Percentiles rank a stretch among this genome's conserved stretches.
Conservation (phyloP, 495 filamentous ascomycete genomes). For the Margaritispora aquatica region DNA sequence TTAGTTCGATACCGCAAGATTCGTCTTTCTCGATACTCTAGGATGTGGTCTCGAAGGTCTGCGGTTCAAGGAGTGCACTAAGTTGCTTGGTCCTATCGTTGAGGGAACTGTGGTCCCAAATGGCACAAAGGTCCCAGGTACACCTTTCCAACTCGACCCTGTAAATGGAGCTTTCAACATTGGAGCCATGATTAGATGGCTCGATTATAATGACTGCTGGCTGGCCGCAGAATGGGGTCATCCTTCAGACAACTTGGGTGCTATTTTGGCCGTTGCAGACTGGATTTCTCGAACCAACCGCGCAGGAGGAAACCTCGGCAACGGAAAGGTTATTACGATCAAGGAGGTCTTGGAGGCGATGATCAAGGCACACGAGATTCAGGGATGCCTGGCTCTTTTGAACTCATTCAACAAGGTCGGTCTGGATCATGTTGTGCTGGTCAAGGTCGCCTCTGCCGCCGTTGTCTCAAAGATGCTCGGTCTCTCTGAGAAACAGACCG, state of each 20-base stretch:
- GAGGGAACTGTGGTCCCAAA: conserved; percentile 88
- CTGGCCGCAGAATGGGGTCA: conserved; percentile 98
- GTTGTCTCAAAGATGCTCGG: conserved; percentile 94
- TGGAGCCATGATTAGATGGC: conserved; percentile 95
- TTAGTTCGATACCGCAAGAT: conserved; percentile 87
- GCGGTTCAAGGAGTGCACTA: conserved; percentile 91
- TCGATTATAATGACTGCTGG: conserved; percentile 99
- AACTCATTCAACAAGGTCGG: conserved; percentile 99
- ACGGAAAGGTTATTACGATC: conserved; percentile 79
- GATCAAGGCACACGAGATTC: conserved; percentile 99
- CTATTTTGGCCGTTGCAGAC: conserved; percentile 92
- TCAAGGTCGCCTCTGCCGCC: conserved; percentile 94
- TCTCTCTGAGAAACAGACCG: conserved; percentile 80
- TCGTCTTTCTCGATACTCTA: conserved; percentile 89
- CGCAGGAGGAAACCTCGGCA: conserved; percentile 77
- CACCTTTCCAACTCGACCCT: conserved; percentile 89
- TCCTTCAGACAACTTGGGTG: conserved; percentile 93
- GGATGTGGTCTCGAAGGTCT: conserved; percentile 95
- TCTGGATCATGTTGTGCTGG: conserved; percentile 92
- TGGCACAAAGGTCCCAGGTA: conserved; percentile 86
- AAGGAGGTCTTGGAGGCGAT: conserved; percentile 93
- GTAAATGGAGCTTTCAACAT: conserved; percentile 98
- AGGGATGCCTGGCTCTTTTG: conserved; percentile 91
- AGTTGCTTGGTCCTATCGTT: conserved; percentile 91
- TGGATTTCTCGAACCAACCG: conserved; percentile 97